phyloP scores from a whole-genome alignment of 306 rosid genomes.

The Lotus japonicus region DNA sequence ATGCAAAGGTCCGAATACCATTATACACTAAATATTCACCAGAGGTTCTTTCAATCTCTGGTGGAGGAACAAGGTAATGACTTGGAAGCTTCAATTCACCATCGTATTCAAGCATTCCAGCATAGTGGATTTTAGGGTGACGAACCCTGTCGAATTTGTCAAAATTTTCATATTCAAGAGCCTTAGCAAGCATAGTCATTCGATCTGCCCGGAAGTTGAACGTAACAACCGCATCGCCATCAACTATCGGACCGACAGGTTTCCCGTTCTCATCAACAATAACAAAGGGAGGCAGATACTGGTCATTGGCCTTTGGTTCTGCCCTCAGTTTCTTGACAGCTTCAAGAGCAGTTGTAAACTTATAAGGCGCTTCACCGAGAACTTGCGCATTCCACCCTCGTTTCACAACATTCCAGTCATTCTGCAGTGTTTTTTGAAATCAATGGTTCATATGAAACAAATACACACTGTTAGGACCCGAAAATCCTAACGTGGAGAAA shows the following conservation, averaged over 20 bases:
- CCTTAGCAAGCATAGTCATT: slow-evolving; percentile 93
- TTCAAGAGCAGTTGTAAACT: slow-evolving; percentile 68
- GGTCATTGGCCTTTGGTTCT: slow-evolving; percentile 71
- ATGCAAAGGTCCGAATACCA: slow-evolving; percentile 87
- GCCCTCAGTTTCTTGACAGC: slow-evolving; percentile 77
- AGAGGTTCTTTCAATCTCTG: slow-evolving; percentile 94
- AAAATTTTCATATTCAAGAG: slow-evolving; percentile 82
- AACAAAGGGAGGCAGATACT: slow-evolving; percentile 91
- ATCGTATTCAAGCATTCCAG: slow-evolving; percentile 98
- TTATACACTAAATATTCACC: slow-evolving; percentile 92
- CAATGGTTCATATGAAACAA: neutral
- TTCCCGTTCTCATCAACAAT: slow-evolving; percentile 77
- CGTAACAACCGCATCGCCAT: slow-evolving; percentile 98
- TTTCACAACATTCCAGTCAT: slow-evolving; percentile 93
- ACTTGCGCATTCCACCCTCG: slow-evolving; percentile 99
- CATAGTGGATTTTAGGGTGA: slow-evolving; percentile 76
- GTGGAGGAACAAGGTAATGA: slow-evolving; percentile 90
- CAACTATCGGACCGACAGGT: slow-evolving; percentile 89
- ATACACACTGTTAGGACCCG: too few relatives aligned
- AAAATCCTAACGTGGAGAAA: too few relatives aligned
- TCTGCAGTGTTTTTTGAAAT: slow-evolving; percentile 44
- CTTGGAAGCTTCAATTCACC: slow-evolving; percentile 96
- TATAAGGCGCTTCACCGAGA: slow-evolving; percentile 93
- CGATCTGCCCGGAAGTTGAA: slow-evolving; percentile 95
- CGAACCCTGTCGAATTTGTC: slow-evolving; percentile 93